Evolutionary conservation across 768 basidiomycete genomes (phyloP).

Genomic region (Rubroboletus pulcherrimus): DNA sequence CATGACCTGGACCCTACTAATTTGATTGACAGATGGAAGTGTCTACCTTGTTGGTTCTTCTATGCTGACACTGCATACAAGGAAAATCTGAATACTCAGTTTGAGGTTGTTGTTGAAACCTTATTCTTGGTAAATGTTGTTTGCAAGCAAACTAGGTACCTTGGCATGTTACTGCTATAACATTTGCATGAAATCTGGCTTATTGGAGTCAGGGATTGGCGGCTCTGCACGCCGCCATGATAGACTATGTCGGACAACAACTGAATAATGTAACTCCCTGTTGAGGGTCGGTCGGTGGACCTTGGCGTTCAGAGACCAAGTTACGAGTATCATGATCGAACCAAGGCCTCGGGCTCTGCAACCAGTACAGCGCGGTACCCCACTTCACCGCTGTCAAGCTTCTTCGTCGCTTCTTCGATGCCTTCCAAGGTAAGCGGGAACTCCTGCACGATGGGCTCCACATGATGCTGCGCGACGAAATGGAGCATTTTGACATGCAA

Average conservation of each 20-base stretch:
- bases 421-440: constrained; percentile 27
- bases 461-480: constrained; percentile 21
- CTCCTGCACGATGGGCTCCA: constrained; percentile 23
- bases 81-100: too few relatives aligned
- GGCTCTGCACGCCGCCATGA: too few relatives aligned
- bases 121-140: too few relatives aligned
- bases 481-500: constrained; percentile 22
- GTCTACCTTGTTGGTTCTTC: too few relatives aligned
- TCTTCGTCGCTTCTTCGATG: constrained; percentile 10
- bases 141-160: too few relatives aligned
- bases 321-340: background rate
- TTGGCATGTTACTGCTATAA: too few relatives aligned
- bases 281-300: background rate
- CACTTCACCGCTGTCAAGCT: constrained; percentile 5
- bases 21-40: too few relatives aligned
- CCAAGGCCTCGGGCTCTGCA: background rate
- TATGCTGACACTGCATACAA: too few relatives aligned
- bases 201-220: too few relatives aligned
- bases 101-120: too few relatives aligned
- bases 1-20: too few relatives aligned
- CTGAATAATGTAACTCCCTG: background rate
- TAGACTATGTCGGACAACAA: background rate
- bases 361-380: constrained; percentile 26
- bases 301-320: background rate
- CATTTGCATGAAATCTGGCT: too few relatives aligned